Evolutionary conservation across 495 filamentous ascomycete species (phyloP).

Genomic region (Sordaria brevicollis): DNA sequence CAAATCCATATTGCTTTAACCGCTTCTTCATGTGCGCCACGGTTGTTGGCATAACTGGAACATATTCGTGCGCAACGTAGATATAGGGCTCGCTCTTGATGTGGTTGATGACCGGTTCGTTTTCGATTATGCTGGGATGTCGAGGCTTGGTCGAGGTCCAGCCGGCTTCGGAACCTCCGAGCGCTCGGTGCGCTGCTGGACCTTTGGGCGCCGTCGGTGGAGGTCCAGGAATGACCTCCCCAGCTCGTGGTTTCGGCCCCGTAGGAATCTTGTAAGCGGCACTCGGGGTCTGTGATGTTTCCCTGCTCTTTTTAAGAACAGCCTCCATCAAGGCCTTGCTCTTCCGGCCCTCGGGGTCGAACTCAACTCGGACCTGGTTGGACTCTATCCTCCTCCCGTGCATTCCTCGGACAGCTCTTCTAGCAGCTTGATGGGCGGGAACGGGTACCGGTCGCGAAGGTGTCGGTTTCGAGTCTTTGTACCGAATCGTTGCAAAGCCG

Average conservation of each 20-base stretch:
- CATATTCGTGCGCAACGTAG: constrained; percentile 76
- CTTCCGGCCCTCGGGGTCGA: constrained; percentile 76
- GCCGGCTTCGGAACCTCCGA: constrained; percentile 1
- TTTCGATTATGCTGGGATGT: constrained; percentile 15
- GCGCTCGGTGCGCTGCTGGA: constrained; percentile 55
- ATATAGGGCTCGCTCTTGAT: constrained; percentile 81
- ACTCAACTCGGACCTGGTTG: constrained; percentile 64
- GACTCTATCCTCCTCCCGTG: constrained; percentile 62
- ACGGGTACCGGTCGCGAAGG: constrained; percentile 36
- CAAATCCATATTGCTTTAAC: constrained; percentile 65
- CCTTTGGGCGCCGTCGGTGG: constrained; percentile 80
- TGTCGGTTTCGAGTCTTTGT: constrained; percentile 57
- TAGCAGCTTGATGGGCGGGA: constrained; percentile 67
- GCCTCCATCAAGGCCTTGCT: constrained; percentile 64
- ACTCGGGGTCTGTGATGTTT: constrained; percentile 25
- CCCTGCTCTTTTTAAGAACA: constrained; percentile 53
- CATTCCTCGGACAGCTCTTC: constrained; percentile 59
- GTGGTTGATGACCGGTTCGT: constrained; percentile 46
- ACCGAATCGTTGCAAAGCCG: constrained; percentile 83
- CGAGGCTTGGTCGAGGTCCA: constrained; percentile 21
- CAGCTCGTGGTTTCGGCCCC: constrained; percentile 21
- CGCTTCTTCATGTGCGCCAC: constrained; percentile 80
- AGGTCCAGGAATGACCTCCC: constrained; percentile 43
- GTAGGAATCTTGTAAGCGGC: constrained; percentile 26
- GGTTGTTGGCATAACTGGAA: constrained; percentile 78